Evolutionary conservation across 345 rosid genomes (phyloP).

Genomic region (Rhodamnia rubescens): DNA sequence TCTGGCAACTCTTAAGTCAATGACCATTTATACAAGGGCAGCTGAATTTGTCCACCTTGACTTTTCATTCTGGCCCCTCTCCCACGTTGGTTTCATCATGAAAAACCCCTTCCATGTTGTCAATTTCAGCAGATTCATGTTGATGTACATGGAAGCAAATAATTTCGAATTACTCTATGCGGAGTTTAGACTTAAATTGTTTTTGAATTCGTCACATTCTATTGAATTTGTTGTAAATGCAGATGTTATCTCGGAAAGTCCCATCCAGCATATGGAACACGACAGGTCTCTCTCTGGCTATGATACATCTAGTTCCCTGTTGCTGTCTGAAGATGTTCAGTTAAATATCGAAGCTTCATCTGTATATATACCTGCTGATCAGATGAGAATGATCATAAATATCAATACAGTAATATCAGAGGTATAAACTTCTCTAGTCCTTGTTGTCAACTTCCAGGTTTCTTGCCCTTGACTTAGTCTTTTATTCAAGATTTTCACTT

Average conservation of each 20-base stretch:
- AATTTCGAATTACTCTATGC: background rate
- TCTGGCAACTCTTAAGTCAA: background rate
- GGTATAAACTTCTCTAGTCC: conserved; percentile 21
- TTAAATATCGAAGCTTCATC: conserved; percentile 41
- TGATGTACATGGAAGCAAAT: background rate
- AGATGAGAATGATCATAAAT: conserved; percentile 60
- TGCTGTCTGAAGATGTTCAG: conserved; percentile 32
- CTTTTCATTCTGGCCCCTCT: background rate
- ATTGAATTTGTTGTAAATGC: background rate
- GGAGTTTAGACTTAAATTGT: background rate
- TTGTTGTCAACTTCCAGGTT: background rate
- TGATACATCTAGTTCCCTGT: conserved; percentile 21
- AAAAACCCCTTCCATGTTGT: background rate
- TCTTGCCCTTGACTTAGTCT: background rate
- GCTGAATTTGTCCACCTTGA: background rate
- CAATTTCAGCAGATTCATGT: background rate
- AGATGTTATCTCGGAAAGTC: conserved; percentile 24
- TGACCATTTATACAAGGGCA: background rate
- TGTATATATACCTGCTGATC: conserved; percentile 67
- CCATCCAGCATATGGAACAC: conserved; percentile 25
- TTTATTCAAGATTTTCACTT: background rate
- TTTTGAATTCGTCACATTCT: background rate
- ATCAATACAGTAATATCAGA: conserved; percentile 62
- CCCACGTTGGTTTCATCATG: background rate
- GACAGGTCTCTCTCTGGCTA: conserved; percentile 17